Evolutionary conservation across 2,329 filamentous ascomycete genomes (phyloP), one percentile per base, ranked within the genome.

Genomic region (Pezicula neosporulosa): DNA sequence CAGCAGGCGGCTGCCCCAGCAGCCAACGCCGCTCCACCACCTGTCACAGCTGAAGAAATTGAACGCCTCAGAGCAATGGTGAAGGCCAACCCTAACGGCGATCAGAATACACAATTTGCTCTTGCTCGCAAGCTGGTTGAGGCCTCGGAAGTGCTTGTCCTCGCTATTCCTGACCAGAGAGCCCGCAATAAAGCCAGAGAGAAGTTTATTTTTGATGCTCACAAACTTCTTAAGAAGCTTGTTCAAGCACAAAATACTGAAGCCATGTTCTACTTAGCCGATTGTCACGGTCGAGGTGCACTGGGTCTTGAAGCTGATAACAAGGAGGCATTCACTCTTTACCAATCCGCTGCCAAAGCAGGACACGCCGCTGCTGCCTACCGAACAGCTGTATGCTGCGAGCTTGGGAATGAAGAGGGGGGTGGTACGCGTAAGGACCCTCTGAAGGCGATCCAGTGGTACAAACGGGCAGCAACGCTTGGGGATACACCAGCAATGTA

Each of bases 401-500:
- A 99, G 68, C 90, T 99, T 62, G 94, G 94, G 3, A 85, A 91
- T 50, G 93, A 97, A 66, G 92, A 96, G 62, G 93, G 92, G 28
- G 94, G 94, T 48, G 94, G 94, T 21, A 97, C 94, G 1, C 85
- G 90, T 52, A 89, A 87, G 61, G 94, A 99, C 64, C 90, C 90
- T 1, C 72, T 93, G 58, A 97, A 97, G 71, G 93, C 94, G 1
- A 92, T 97, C 18, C 93, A 97, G 68, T 99, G 94, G 94, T 99
- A 99, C 70, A 91, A 93, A 68, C 88, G 92, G 41, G 91, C 94
- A 6, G 93, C 94, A 10, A 87, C 87, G 12, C 77, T 97, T 3
- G 93, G 94, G 3, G 93, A 99, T 64, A 87, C 88, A 2, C 89
- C 93, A 0, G 94, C 92, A 28, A 96, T 97, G 90, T 99, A 97